Evolutionary conservation across 495 filamentous ascomycete species (phyloP).

Genomic region (Neurospora hispaniola): DNA sequence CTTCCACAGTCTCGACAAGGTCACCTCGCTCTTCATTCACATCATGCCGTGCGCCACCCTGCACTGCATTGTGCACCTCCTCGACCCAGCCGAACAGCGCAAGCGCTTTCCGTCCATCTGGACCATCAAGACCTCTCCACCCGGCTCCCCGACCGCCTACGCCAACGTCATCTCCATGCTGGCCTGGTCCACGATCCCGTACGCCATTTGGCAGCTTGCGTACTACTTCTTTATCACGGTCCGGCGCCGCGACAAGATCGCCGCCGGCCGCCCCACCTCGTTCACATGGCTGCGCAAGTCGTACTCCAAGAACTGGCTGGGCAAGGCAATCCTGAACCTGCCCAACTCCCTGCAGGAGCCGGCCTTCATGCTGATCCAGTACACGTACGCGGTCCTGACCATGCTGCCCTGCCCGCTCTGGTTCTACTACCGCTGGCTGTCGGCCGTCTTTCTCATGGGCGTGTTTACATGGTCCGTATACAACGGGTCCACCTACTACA

Average conservation of each 20-base stretch:
- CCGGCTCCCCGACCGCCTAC: conserved; percentile 65
- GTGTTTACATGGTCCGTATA: conserved; percentile 88
- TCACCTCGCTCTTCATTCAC: conserved; percentile 94
- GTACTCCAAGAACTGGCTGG: conserved; percentile 81
- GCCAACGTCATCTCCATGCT: conserved; percentile 72
- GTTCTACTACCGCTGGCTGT: conserved; percentile 84
- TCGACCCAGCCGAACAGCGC: conserved; percentile 51
- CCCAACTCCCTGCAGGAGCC: conserved; percentile 70
- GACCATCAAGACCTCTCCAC: conserved; percentile 62
- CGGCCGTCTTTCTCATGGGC: conserved; percentile 59
- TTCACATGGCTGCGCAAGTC: conserved; percentile 94
- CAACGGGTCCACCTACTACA: conserved; percentile 94
- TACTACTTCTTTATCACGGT: conserved; percentile 95
- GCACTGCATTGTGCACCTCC: conserved; percentile 83
- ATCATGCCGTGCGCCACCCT: conserved; percentile 94
- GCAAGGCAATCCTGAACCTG: conserved; percentile 68
- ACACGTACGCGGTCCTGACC: conserved; percentile 75
- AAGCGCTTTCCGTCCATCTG: conserved; percentile 79
- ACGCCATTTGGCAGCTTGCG: conserved; percentile 78
- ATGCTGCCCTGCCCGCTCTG: conserved; percentile 92
- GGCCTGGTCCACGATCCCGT: conserved; percentile 85
- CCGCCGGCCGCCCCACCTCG: conserved; percentile 86
- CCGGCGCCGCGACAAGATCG: conserved; percentile 84
- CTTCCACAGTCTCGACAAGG: conserved; percentile 94
- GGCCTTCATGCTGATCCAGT: conserved; percentile 95